These are phyloP conservation scores for Rhizopogon hawkerae DNA, from an alignment of 1,284 basidiomycete genomes.

Conservation along the genomic window DNA sequence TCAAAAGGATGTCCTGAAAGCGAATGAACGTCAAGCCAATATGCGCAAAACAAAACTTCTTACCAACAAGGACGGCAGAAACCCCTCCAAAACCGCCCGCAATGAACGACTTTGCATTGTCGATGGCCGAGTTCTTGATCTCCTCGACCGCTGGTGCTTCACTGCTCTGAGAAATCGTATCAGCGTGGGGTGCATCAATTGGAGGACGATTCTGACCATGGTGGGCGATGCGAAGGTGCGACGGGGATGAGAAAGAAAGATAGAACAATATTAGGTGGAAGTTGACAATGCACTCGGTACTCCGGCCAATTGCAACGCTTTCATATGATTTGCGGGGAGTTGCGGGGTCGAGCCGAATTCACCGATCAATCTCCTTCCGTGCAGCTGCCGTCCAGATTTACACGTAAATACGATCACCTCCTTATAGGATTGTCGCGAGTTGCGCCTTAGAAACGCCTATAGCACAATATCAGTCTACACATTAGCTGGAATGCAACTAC, in stretches of 20 bases:
- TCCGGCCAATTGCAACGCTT: conserved; percentile 2
- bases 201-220: conserved; percentile 21
- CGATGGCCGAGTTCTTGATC: conserved; percentile 36
- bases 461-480: conserved; percentile 10
- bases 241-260: conserved; percentile 6
- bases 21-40: conserved; percentile 9
- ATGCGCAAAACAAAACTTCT: conserved; percentile 24
- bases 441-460: neutral
- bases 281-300: neutral
- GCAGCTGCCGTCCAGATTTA: too few relatives aligned
- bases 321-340: conserved; percentile 9
- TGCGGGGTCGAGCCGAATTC: neutral
- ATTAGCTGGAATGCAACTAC: conserved; percentile 6
- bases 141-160: conserved; percentile 17
- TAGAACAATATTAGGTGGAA: neutral
- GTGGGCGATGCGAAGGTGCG: conserved; percentile 5
- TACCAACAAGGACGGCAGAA: conserved; percentile 82
- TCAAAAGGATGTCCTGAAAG: conserved; percentile 90
- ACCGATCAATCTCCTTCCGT: conserved; percentile 9
- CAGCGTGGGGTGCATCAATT: conserved; percentile 1
- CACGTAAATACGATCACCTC: conserved; percentile 6
- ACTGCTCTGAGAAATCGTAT: conserved; percentile 19
- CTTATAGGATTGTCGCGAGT: neutral
- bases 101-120: conserved; percentile 76
- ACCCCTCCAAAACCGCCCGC: conserved; percentile 90